Conservation (phyloP, 306 rosid genomes). For the Cicer bijugum region DNA sequence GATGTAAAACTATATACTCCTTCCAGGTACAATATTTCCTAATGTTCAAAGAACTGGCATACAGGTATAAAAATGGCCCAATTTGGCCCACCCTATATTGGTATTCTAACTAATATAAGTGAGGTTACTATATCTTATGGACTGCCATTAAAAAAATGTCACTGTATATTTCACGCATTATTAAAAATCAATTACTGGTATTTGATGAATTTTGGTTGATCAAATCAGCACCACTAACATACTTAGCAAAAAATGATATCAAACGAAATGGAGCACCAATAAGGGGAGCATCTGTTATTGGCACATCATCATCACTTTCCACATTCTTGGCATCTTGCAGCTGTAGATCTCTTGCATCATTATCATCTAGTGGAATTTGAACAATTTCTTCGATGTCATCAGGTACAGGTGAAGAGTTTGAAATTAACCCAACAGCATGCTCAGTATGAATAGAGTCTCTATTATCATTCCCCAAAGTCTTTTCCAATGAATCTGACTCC, state of each 20-base stretch:
- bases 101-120: slow-evolving; percentile 47
- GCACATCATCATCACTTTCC: slow-evolving; percentile 50
- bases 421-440: slow-evolving; percentile 25
- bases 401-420: slow-evolving; percentile 44
- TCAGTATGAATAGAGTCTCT: slow-evolving; percentile 38
- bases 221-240: slow-evolving; percentile 92
- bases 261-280: slow-evolving; percentile 91
- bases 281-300: slow-evolving; percentile 82
- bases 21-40: slow-evolving; percentile 25
- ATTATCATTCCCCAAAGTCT: slow-evolving; percentile 46
- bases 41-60: slow-evolving; percentile 46
- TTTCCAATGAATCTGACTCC: slow-evolving; percentile 47
- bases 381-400: slow-evolving; percentile 67
- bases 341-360: slow-evolving; percentile 51
- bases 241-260: slow-evolving; percentile 81
- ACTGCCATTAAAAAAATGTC: background rate
- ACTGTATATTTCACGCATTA: slow-evolving; percentile 1
- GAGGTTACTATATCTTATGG: slow-evolving; percentile 29
- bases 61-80: slow-evolving; percentile 42
- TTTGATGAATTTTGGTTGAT: slow-evolving; percentile 52
- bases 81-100: slow-evolving; percentile 47
- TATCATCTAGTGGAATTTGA: slow-evolving; percentile 68
- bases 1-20: slow-evolving; percentile 29
- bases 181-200: slow-evolving; percentile 45
- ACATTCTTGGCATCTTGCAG: slow-evolving; percentile 47